Evolutionary conservation across 108 stramenopile species (phyloP).

Genomic region (Fragilariopsis cylindrus): DNA sequence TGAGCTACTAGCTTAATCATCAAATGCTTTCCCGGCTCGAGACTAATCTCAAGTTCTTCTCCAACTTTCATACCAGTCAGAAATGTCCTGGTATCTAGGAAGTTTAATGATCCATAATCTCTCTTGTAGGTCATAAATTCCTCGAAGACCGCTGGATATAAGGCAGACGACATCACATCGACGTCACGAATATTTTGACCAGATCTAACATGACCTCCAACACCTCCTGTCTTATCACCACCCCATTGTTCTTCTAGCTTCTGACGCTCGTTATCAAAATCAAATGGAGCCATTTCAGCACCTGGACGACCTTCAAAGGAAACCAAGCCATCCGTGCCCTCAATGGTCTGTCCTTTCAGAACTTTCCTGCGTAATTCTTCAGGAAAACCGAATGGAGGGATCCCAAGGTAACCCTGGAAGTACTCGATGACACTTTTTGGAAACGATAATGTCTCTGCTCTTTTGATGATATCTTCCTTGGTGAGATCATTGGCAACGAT

Average conservation of each 20-base stretch:
- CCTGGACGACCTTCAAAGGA: slow-evolving; percentile 94
- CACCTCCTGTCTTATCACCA: slow-evolving; percentile 14
- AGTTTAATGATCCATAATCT: slow-evolving; percentile 79
- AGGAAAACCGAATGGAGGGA: slow-evolving; percentile 95
- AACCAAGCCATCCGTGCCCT: slow-evolving; percentile 71
- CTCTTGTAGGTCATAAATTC: slow-evolving; percentile 69
- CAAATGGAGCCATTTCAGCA: slow-evolving; percentile 82
- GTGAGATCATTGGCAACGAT: slow-evolving; percentile 92
- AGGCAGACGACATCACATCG: slow-evolving; percentile 89
- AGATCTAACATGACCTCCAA: slow-evolving; percentile 7
- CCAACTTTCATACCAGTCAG: slow-evolving; percentile 91
- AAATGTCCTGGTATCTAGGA: slow-evolving; percentile 93
- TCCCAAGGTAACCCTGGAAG: slow-evolving; percentile 91
- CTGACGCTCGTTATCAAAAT: slow-evolving; percentile 69
- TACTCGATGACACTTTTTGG: slow-evolving; percentile 94
- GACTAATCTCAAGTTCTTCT: slow-evolving; percentile 71
- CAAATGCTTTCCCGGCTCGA: slow-evolving; percentile 86
- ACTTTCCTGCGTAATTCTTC: slow-evolving; percentile 89
- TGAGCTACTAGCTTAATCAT: slow-evolving; percentile 77
- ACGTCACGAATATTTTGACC: slow-evolving; percentile 61
- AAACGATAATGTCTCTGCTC: slow-evolving; percentile 88
- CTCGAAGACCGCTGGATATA: slow-evolving; percentile 93
- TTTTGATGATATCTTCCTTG: slow-evolving; percentile 86
- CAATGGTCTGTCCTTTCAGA: slow-evolving; percentile 81
- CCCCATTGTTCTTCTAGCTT: slow-evolving; percentile 83